These are phyloP conservation scores for Przewalskia tangutica DNA, from an alignment of 257 asterid species.

Conservation along the genomic window DNA sequence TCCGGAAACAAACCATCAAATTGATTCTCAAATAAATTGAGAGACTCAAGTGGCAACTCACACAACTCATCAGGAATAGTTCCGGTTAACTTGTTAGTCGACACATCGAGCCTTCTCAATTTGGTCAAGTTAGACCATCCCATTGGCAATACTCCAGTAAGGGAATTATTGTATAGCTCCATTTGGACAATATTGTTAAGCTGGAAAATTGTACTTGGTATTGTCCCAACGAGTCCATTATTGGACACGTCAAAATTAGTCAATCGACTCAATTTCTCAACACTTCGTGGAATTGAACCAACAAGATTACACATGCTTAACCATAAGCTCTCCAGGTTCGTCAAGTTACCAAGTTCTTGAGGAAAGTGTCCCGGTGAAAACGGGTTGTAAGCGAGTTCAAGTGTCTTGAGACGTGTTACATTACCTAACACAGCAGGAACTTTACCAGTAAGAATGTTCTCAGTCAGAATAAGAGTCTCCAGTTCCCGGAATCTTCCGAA, in stretches of 20 bases:
- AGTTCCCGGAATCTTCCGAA: conserved; percentile 51
- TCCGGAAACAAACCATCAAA: conserved; percentile 61
- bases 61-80: conserved; percentile 57
- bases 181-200: conserved; percentile 50
- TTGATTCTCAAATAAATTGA: conserved; percentile 42
- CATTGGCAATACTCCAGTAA: conserved; percentile 41
- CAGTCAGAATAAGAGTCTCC: conserved; percentile 38
- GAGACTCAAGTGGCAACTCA: conserved; percentile 62
- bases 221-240: conserved; percentile 43
- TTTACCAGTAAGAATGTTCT: conserved; percentile 40
- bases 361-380: conserved; percentile 37
- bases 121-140: conserved; percentile 69
- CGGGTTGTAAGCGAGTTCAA: conserved; percentile 53
- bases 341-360: conserved; percentile 60
- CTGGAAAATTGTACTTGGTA: conserved; percentile 36
- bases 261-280: conserved; percentile 40
- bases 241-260: conserved; percentile 43
- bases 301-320: conserved; percentile 35
- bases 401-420: conserved; percentile 37
- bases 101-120: conserved; percentile 60
- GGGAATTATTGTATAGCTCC: conserved; percentile 55
- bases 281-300: conserved; percentile 50
- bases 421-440: conserved; percentile 56
- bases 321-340: conserved; percentile 48
- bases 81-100: conserved; percentile 54